A percentile compares a stretch with the other conserved stretches of the same genome.
These are phyloP conservation scores for Entomortierella lignicola DNA, from an alignment of 192 early-diverging fungal genomes.

Conservation along the genomic window DNA sequence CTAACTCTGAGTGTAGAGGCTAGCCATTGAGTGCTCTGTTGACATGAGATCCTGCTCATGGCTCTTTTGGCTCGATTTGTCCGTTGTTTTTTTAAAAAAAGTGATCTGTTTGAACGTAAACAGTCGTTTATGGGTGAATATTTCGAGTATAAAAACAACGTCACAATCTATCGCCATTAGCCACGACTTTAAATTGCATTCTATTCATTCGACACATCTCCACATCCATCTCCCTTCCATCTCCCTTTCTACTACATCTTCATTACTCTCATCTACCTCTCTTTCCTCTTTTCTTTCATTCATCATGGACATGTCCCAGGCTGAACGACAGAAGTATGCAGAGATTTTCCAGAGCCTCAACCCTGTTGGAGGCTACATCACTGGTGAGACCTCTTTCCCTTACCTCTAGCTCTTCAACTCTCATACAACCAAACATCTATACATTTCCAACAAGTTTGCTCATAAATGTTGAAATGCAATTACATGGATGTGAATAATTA, in stretches of 20 bases:
- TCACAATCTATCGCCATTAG: constrained; percentile 12
- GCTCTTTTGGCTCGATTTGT: neutral
- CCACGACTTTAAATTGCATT: too few species aligned
- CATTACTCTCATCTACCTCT: neutral
- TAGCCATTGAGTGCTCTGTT: constrained; percentile 18
- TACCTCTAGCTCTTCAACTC: neutral
- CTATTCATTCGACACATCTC: too few species aligned
- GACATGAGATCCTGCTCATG: constrained; percentile 39
- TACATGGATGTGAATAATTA: neutral
- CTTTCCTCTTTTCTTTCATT: neutral
- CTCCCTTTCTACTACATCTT: neutral
- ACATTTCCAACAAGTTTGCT: too few species aligned
- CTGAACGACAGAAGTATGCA: constrained; percentile 63
- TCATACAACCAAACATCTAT: neutral
- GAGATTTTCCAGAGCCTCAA: constrained; percentile 65
- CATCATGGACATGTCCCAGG: constrained; percentile 57
- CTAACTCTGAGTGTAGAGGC: constrained; percentile 10
- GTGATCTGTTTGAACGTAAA: too few species aligned
- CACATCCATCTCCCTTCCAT: neutral
- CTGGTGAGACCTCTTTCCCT: constrained; percentile 44
- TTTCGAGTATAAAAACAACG: too few species aligned
- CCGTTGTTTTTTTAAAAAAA: too few species aligned
- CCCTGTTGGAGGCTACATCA: constrained; percentile 63
- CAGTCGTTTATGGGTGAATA: too few species aligned
- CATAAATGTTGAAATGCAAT: too few species aligned